Percentiles rank a stretch among this genome's conserved stretches.
phyloP scores from a whole-genome alignment of 2,329 filamentous ascomycete genomes.

The Diplocarpon mali region DNA sequence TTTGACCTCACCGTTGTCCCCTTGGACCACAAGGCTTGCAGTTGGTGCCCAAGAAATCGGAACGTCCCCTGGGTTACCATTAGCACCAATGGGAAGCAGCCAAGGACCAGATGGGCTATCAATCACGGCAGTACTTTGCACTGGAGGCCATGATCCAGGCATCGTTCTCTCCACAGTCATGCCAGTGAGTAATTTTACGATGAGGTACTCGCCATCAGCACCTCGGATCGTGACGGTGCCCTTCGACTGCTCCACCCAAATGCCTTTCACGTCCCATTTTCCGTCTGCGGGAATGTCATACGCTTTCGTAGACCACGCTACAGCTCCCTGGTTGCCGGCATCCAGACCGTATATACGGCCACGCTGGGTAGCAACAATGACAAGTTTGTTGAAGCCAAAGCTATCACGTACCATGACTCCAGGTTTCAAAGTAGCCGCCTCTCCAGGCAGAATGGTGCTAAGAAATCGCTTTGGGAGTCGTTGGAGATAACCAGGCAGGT shows the following conservation, averaged over 20 bases:
- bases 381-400: slow-evolving; percentile 83
- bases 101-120: slow-evolving; percentile 41
- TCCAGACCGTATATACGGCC: slow-evolving; percentile 75
- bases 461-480: slow-evolving; percentile 58
- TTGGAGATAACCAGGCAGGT: slow-evolving; percentile 64
- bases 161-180: slow-evolving; percentile 34
- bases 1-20: slow-evolving; percentile 38
- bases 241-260: slow-evolving; percentile 48
- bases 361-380: slow-evolving; percentile 67
- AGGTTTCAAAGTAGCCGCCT: slow-evolving; percentile 34
- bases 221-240: slow-evolving; percentile 31
- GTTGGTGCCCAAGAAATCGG: slow-evolving; percentile 37
- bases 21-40: slow-evolving; percentile 43
- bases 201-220: slow-evolving; percentile 48
- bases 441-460: slow-evolving; percentile 44
- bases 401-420: slow-evolving; percentile 51
- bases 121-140: slow-evolving; percentile 40
- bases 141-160: slow-evolving; percentile 30
- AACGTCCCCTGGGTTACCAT: slow-evolving; percentile 38
- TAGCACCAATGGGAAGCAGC: slow-evolving; percentile 41
- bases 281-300: slow-evolving; percentile 43
- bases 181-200: slow-evolving; percentile 44
- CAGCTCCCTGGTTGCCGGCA: slow-evolving; percentile 57
- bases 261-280: slow-evolving; percentile 56
- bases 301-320: slow-evolving; percentile 65